phyloP scores from a whole-genome alignment of 768 basidiomycete species.

The Filobasidium wieringae region DNA sequence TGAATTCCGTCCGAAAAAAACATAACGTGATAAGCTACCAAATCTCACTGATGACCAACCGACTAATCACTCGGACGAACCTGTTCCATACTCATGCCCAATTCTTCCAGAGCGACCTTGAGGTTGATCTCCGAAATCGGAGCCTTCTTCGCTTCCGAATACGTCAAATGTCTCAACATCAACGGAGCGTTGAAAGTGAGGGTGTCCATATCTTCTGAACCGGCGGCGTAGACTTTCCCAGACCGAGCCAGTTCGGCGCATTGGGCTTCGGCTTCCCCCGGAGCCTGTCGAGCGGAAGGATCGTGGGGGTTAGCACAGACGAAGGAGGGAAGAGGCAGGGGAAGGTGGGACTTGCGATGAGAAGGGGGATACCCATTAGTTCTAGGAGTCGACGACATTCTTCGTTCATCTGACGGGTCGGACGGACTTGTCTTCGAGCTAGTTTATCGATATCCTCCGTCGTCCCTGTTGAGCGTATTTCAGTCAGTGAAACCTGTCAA shows the following conservation, averaged over 20 bases:
- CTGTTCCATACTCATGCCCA: conserved; percentile 84
- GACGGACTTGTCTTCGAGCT: conserved; percentile 79
- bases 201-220: conserved; percentile 99
- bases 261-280: conserved; percentile 96
- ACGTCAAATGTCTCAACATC: conserved; percentile 87
- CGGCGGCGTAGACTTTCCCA: conserved; percentile 92
- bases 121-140: conserved; percentile 90
- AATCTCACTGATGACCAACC: not conserved
- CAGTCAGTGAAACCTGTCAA: not conserved
- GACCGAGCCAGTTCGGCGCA: conserved; percentile 96
- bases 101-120: conserved; percentile 66
- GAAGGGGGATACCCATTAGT: conserved; percentile 94
- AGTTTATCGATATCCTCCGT: conserved; percentile 85
- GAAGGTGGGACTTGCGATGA: conserved; percentile 52
- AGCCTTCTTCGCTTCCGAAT: conserved; percentile 93
- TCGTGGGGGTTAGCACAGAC: conserved; percentile 9
- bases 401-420: conserved; percentile 90
- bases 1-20: conserved; percentile 32
- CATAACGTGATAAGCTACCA: not conserved
- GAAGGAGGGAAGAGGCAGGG: not conserved
- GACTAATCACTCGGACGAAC: conserved; percentile 40
- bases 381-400: conserved; percentile 76
- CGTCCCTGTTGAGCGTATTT: conserved; percentile 46
- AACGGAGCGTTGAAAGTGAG: conserved; percentile 88
- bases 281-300: conserved; percentile 52